Evolutionary conservation across 2,329 filamentous ascomycete species (phyloP).

Genomic region (Colletotrichum trifolii): DNA sequence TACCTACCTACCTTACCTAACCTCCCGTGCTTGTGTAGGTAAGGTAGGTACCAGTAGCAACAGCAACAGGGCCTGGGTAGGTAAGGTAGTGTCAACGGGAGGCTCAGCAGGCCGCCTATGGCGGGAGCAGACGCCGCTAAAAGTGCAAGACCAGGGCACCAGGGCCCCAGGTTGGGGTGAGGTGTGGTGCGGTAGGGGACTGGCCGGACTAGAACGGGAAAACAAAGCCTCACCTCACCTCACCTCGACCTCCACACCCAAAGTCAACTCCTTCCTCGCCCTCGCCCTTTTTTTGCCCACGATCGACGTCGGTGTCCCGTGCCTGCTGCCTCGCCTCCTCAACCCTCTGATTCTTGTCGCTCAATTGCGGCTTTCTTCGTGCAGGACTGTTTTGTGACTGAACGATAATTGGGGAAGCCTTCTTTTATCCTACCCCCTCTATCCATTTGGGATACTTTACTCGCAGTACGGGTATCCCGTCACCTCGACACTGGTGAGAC

Average conservation of each 20-base stretch:
- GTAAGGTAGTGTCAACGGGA: too few species aligned
- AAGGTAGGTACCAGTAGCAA: too few species aligned
- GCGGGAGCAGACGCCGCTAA: too few species aligned
- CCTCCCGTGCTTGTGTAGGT: neutral
- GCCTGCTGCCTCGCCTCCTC: conserved; percentile 35
- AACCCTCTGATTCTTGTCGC: conserved; percentile 48
- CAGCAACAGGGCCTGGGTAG: too few species aligned
- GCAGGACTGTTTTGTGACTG: conserved; percentile 25
- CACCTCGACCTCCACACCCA: conserved; percentile 45
- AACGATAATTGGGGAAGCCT: conserved; percentile 31
- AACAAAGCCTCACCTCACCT: conserved; percentile 54
- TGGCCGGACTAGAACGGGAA: conserved; percentile 40
- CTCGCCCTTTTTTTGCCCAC: conserved; percentile 43
- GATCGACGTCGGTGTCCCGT: conserved; percentile 40
- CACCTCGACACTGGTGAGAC: conserved; percentile 34
- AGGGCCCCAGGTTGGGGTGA: neutral
- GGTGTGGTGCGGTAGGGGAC: conserved; percentile 25
- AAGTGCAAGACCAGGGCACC: neutral
- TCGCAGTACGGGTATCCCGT: conserved; percentile 6
- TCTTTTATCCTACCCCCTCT: conserved; percentile 30
- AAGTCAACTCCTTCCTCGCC: conserved; percentile 41
- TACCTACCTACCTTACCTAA: neutral
- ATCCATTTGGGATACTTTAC: conserved; percentile 23
- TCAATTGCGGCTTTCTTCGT: conserved; percentile 52
- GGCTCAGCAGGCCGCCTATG: too few species aligned